Conservation (phyloP, 495 filamentous ascomycete species). For the Lineolata rhizophorae region DNA sequence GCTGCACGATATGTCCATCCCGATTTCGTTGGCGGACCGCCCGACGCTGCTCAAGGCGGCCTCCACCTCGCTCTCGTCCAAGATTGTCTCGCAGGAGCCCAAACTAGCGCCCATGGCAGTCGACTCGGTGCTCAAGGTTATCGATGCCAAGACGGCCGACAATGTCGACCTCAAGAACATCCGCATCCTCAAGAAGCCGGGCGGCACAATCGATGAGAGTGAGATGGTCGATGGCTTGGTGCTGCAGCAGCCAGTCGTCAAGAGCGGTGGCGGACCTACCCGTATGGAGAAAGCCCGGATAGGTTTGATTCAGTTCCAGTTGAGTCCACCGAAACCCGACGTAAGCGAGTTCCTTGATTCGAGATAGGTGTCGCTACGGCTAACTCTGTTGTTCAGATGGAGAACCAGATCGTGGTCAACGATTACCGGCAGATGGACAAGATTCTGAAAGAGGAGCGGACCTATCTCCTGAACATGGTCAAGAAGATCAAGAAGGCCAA, state of each 20-base stretch:
- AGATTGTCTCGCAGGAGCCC: constrained; percentile 94
- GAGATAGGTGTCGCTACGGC: not conserved
- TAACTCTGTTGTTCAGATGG: constrained; percentile 46
- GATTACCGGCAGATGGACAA: constrained; percentile 99
- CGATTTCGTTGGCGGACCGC: constrained; percentile 74
- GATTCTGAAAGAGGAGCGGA: constrained; percentile 96
- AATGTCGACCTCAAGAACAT: constrained; percentile 96
- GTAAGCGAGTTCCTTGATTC: constrained; percentile 26
- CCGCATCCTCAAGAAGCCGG: constrained; percentile 90
- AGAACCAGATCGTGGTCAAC: constrained; percentile 96
- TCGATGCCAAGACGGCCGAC: constrained; percentile 82
- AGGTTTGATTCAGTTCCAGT: constrained; percentile 93
- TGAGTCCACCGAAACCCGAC: constrained; percentile 93
- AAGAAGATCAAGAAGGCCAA: constrained; percentile 99
- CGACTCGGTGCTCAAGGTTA: constrained; percentile 82
- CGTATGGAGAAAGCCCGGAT: constrained; percentile 95
- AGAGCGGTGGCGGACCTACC: constrained; percentile 75
- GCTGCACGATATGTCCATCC: constrained; percentile 86
- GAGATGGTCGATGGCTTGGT: constrained; percentile 94
- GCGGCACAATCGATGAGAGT: constrained; percentile 93
- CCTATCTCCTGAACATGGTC: constrained; percentile 92
- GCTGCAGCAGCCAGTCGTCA: constrained; percentile 78
- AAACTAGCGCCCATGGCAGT: constrained; percentile 91
- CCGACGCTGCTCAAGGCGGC: constrained; percentile 84
- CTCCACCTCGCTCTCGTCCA: constrained; percentile 91